Conservation (phyloP, 1,284 basidiomycete species). For the Athelia sp. region DNA sequence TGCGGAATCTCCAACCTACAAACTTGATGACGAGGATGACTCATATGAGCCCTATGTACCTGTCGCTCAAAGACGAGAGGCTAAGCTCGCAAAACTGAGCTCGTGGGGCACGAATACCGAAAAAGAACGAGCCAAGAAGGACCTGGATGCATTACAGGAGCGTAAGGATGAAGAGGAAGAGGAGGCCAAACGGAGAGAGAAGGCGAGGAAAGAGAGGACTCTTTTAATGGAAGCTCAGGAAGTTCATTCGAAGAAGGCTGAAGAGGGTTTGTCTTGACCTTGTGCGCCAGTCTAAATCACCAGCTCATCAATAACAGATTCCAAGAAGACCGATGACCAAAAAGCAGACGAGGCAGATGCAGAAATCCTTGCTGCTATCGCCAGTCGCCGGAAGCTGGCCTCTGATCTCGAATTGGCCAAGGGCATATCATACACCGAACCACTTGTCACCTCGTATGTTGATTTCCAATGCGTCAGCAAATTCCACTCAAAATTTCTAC, state of each 20-base stretch:
- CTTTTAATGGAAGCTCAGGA: constrained; percentile 89
- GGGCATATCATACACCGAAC: constrained; percentile 88
- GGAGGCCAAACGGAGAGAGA: constrained; percentile 70
- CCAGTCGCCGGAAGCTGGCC: constrained; percentile 85
- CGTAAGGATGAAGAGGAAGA: constrained; percentile 72
- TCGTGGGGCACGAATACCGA: constrained; percentile 54
- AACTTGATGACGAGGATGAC: constrained; percentile 59
- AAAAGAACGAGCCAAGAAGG: constrained; percentile 46
- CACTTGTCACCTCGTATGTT: constrained; percentile 74
- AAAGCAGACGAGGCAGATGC: constrained; percentile 87
- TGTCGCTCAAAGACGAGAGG: constrained; percentile 79
- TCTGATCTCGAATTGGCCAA: constrained; percentile 91
- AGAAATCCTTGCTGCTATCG: constrained; percentile 88
- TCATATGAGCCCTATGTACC: constrained; percentile 85
- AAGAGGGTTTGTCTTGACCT: constrained; percentile 65
- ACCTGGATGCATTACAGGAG: constrained; percentile 60
- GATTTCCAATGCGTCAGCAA: constrained; percentile 4
- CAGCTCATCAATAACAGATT: constrained; percentile 46
- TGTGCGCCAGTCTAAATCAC: constrained; percentile 6
- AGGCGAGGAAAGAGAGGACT: constrained; percentile 77
- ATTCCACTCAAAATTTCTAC: constrained; percentile 7
- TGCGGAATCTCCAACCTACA: constrained; percentile 60
- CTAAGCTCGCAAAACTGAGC: constrained; percentile 73
- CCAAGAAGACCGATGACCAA: constrained; percentile 80
- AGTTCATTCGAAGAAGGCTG: constrained; percentile 77